phyloP scores from a whole-genome alignment of 2,329 filamentous ascomycete species.

The Aspergillus amoenus region DNA sequence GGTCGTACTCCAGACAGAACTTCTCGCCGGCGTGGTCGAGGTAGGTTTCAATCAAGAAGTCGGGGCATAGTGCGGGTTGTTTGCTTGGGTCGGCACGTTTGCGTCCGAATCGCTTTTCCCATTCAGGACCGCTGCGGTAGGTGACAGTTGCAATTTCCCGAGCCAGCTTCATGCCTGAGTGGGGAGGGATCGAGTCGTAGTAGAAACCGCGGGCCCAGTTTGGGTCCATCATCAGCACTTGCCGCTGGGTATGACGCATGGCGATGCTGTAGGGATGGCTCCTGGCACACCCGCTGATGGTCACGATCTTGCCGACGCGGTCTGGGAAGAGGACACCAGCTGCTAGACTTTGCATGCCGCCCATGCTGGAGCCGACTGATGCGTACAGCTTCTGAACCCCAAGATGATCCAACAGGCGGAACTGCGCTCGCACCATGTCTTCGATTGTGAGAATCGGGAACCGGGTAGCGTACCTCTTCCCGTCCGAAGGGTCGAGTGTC shows the following conservation, averaged over 20 bases:
- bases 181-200: slow-evolving; percentile 82
- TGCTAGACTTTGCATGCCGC: slow-evolving; percentile 94
- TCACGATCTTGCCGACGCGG: slow-evolving; percentile 77
- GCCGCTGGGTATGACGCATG: slow-evolving; percentile 95
- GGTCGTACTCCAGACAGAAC: slow-evolving; percentile 93
- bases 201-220: slow-evolving; percentile 97
- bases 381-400: slow-evolving; percentile 79
- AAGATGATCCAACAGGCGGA: slow-evolving; percentile 77
- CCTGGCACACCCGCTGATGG: slow-evolving; percentile 88
- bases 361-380: slow-evolving; percentile 95
- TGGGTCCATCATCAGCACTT: slow-evolving; percentile 98
- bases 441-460: slow-evolving; percentile 95
- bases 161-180: slow-evolving; percentile 96
- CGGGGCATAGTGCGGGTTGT: slow-evolving; percentile 89
- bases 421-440: slow-evolving; percentile 97
- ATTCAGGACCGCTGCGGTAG: slow-evolving; percentile 93
- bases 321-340: slow-evolving; percentile 80
- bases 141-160: slow-evolving; percentile 97
- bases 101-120: slow-evolving; percentile 92
- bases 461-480: slow-evolving; percentile 83
- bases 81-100: slow-evolving; percentile 80
- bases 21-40: slow-evolving; percentile 98
- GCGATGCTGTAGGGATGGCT: slow-evolving; percentile 98
- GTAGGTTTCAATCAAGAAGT: slow-evolving; percentile 97
- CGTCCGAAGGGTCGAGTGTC: slow-evolving; percentile 83